Base-by-base conservation (phyloP, 352 stramenopile species). In the Poterioochromonas sp. region DNA sequence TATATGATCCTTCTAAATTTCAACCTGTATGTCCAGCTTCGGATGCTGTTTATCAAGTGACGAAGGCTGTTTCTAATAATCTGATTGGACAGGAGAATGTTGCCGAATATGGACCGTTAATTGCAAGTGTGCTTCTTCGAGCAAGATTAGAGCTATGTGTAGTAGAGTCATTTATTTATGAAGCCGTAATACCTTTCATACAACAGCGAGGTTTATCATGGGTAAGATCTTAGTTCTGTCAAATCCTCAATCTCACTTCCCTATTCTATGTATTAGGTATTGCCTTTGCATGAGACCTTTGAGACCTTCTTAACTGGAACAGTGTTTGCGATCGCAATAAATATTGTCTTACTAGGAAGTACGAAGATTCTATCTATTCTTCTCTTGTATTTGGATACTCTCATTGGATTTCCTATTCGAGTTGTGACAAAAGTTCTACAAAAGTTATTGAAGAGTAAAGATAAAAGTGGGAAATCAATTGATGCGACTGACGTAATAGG, bases 341-440 rank as follows among this genome's bases (percentile, higher is more conserved):
- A 86, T 22, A 89, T 91, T 78, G 90, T 91, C 82, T 77, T 91
- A 54, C 84, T 91, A 32, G 85, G 86, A 44, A 88, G 83, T 26
- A 90, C 87, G 51, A 91, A 91, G 54, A 81, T 91, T 69, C 54
- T 91, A 62, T 83, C 84, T 37, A 86, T 91, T 44, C 84, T 91
- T 79, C 81, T 87, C 0, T 88, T 85, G 34, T 91, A 88, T 76
- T 77, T 79, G 22, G 87, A 91, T 80, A 83, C 90, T 34, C 81
- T 90, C 18, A 32, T 91, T 22, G 86, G 87, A 73, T 77, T 79
- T 2, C 85, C 85, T 18, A 84, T 44, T 53, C 85, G n/a, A 79
- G 90, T 82, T 84, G 84, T 62, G 80, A 29, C 65, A 37, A 40
- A 3, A 54, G 62, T 62, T 34, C n/a, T n/a, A n/a, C n/a, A n/a